Evolutionary conservation across 2,329 filamentous ascomycete genomes (phyloP).

Genomic region (Metarhizium brunneum): DNA sequence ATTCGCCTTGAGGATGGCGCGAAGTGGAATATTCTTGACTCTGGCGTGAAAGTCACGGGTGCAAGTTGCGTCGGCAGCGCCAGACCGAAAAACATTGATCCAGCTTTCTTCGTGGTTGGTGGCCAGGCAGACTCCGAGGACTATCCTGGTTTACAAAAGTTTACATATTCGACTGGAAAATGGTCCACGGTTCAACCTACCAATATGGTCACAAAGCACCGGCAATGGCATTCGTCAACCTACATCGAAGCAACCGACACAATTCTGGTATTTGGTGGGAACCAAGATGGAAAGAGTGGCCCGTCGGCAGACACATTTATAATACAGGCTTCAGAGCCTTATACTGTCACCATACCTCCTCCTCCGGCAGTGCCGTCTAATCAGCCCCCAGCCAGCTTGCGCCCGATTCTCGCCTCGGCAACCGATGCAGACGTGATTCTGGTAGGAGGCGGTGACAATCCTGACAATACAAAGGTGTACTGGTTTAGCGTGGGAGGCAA

Average conservation of each 20-base stretch:
- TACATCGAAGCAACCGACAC: constrained; percentile 63
- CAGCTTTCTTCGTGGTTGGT: constrained; percentile 73
- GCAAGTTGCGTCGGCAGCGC: constrained; percentile 68
- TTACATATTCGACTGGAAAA: constrained; percentile 41
- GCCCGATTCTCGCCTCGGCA: constrained; percentile 69
- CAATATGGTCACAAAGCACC: constrained; percentile 52
- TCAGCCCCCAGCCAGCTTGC: constrained; percentile 21
- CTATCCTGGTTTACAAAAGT: constrained; percentile 70
- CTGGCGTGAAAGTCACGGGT: constrained; percentile 62
- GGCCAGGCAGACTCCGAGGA: constrained; percentile 45
- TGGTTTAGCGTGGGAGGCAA: constrained; percentile 54
- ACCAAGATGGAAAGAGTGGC: constrained; percentile 45
- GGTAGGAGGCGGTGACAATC: constrained; percentile 52
- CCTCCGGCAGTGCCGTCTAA: constrained; percentile 50
- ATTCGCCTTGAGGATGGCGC: constrained; percentile 59
- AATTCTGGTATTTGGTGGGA: constrained; percentile 76
- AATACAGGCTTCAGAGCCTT: constrained; percentile 57
- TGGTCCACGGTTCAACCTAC: constrained; percentile 39
- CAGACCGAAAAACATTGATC: constrained; percentile 45
- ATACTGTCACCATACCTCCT: constrained; percentile 48
- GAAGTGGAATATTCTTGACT: constrained; percentile 57
- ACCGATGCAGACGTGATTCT: constrained; percentile 61
- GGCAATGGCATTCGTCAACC: constrained; percentile 64
- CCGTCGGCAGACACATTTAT: constrained; percentile 68
- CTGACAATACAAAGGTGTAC: constrained; percentile 55